phyloP scores from a whole-genome alignment of 2,329 filamentous ascomycete genomes.

The Trichoderma pleuroti region DNA sequence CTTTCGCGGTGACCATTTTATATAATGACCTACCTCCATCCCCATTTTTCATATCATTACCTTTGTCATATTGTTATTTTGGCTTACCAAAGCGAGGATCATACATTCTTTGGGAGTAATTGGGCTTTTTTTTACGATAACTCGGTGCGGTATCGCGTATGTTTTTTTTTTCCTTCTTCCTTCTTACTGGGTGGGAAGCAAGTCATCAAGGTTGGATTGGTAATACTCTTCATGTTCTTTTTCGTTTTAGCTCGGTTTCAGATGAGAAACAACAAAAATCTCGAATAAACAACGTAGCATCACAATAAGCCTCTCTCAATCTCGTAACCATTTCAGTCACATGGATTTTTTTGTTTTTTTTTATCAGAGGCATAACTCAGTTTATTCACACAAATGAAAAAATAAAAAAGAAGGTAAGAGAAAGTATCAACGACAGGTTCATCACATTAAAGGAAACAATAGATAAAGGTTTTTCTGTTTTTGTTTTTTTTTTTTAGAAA shows the following conservation, averaged over 20 bases:
- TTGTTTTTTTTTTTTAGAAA: neutral
- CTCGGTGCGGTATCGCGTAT: neutral
- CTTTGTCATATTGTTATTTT: neutral
- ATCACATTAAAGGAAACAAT: slow-evolving; percentile 8
- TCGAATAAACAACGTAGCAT: neutral
- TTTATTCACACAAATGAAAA: slow-evolving; percentile 7
- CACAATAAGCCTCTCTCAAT: neutral
- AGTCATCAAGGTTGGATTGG: neutral
- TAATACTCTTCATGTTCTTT: neutral
- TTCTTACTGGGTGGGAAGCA: neutral
- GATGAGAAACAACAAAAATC: neutral
- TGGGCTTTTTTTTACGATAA: neutral
- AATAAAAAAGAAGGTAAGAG: neutral
- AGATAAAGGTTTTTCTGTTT: neutral
- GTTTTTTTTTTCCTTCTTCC: neutral
- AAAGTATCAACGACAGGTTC: neutral
- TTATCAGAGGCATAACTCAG: slow-evolving; percentile 3
- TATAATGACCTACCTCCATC: neutral
- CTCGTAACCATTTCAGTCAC: neutral
- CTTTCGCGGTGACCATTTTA: neutral
- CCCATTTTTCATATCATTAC: neutral
- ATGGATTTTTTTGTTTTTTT: neutral
- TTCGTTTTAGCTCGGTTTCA: neutral
- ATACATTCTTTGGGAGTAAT: neutral
- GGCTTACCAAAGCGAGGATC: slow-evolving; percentile 7